These are phyloP conservation scores for Saccharomyces hybrid DNA, from an alignment of 1,139 yeast species.

Conservation along the genomic window DNA sequence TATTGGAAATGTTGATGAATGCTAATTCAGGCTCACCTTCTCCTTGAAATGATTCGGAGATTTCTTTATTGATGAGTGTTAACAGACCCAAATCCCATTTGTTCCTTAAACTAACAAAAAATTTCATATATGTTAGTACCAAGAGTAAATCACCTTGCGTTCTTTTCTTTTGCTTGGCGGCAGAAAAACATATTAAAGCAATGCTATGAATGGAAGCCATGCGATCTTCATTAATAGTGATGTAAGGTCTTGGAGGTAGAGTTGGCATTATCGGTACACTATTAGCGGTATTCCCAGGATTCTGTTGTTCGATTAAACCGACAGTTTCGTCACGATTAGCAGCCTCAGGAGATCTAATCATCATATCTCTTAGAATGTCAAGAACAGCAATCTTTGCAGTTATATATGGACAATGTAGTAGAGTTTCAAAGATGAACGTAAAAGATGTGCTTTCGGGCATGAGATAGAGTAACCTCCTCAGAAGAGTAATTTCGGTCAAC, in stretches of 20 bases:
- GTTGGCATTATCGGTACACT: conserved; percentile 9
- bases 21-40: conserved; percentile 21
- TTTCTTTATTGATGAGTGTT: conserved; percentile 12
- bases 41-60: conserved; percentile 7
- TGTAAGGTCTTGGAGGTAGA: conserved; percentile 26
- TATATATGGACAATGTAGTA: conserved; percentile 60
- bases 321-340: neutral
- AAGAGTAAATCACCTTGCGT: conserved; percentile 13
- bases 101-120: conserved; percentile 18
- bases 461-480: conserved; percentile 48
- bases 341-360: conserved; percentile 29
- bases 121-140: conserved; percentile 23
- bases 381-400: conserved; percentile 52
- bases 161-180: conserved; percentile 3
- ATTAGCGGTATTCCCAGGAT: neutral
- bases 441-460: conserved; percentile 52
- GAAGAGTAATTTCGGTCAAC: conserved; percentile 37
- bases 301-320: neutral
- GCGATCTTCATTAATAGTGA: conserved; percentile 22
- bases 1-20: conserved; percentile 23
- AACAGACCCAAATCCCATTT: conserved; percentile 25
- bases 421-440: conserved; percentile 55
- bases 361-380: conserved; percentile 59
- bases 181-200: conserved; percentile 18
- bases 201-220: conserved; percentile 28